A percentile compares a stretch with the other conserved stretches of the same genome.
phyloP scores from a whole-genome alignment of 192 early-diverging fungal species.

The Linnemannia exigua region DNA sequence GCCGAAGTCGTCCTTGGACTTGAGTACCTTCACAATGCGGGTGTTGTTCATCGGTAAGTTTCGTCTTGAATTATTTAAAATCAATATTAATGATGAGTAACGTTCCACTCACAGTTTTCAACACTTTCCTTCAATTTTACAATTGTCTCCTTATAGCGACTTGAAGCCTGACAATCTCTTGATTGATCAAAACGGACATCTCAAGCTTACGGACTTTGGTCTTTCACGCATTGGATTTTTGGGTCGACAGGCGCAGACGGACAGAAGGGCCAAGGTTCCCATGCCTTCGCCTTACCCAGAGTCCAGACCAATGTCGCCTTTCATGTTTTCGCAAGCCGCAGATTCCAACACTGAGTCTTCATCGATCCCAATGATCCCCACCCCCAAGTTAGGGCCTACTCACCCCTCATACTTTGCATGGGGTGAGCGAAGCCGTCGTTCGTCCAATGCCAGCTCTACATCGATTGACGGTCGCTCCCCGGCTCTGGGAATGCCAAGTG shows the following conservation, averaged over 20 bases:
- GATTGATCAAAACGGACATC: conserved; percentile 86
- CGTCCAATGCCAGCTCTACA: conserved; percentile 59
- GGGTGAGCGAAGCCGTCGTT: conserved; percentile 62
- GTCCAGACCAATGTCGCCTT: conserved; percentile 51
- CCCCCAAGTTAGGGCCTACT: conserved; percentile 47
- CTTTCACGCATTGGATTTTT: conserved; percentile 87
- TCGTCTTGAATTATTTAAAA: not conserved
- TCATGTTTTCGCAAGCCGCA: conserved; percentile 35
- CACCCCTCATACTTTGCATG: conserved; percentile 51
- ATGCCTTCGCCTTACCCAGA: conserved; percentile 45
- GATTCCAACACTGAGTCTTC: conserved; percentile 30
- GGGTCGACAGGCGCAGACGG: conserved; percentile 78
- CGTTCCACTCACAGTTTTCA: too few species aligned
- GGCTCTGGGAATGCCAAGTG: conserved; percentile 26
- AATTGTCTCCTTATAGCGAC: conserved; percentile 69
- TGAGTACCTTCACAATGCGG: conserved; percentile 82
- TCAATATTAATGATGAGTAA: not conserved
- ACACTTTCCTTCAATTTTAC: not conserved
- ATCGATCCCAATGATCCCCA: conserved; percentile 53
- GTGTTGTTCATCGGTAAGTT: conserved; percentile 85
- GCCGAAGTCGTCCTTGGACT: conserved; percentile 87
- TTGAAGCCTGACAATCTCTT: conserved; percentile 91
- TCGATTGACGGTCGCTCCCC: conserved; percentile 55
- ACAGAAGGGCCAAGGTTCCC: conserved; percentile 33
- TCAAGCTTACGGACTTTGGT: conserved; percentile 93